Conservation (phyloP, 768 basidiomycete genomes). For the Chalciporus sphaerocephalus region DNA sequence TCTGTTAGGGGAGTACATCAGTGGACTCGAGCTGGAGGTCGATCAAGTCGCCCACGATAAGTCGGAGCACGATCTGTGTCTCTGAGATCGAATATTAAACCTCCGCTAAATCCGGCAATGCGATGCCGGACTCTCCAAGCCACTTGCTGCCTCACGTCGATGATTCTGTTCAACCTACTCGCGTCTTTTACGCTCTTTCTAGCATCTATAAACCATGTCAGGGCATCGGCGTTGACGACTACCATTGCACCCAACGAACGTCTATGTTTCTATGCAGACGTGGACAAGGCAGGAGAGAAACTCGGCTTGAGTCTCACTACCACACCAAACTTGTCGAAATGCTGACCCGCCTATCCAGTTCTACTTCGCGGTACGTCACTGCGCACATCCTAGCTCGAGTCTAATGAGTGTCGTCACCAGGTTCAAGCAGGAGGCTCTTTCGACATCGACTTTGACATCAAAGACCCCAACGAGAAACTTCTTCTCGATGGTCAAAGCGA, state of each 20-base stretch:
- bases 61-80: too few relatives aligned
- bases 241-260: slow-evolving; percentile 73
- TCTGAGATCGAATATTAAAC: slow-evolving; percentile 12
- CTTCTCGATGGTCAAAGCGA: slow-evolving; percentile 85
- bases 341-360: slow-evolving; percentile 49
- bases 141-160: slow-evolving; percentile 6
- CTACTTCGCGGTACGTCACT: slow-evolving; percentile 82
- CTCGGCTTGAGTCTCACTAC: slow-evolving; percentile 59
- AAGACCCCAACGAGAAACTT: slow-evolving; percentile 84
- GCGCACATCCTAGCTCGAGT: not conserved
- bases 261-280: slow-evolving; percentile 92
- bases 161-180: slow-evolving; percentile 24
- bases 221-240: slow-evolving; percentile 74
- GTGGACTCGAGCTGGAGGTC: too few relatives aligned
- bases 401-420: slow-evolving; percentile 33
- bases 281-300: slow-evolving; percentile 93
- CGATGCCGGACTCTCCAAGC: slow-evolving; percentile 24
- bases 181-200: slow-evolving; percentile 25
- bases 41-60: too few relatives aligned
- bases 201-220: slow-evolving; percentile 31
- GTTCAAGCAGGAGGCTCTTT: slow-evolving; percentile 97
- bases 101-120: slow-evolving; percentile 20
- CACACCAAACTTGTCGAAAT: not conserved
- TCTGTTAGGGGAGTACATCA: slow-evolving; percentile 1
- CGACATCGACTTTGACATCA: slow-evolving; percentile 91